Percentiles rank a stretch among this genome's conserved stretches.
Evolutionary conservation across 139 green algal species (phyloP).

Genomic region (Chlorella sorokiniana): DNA sequence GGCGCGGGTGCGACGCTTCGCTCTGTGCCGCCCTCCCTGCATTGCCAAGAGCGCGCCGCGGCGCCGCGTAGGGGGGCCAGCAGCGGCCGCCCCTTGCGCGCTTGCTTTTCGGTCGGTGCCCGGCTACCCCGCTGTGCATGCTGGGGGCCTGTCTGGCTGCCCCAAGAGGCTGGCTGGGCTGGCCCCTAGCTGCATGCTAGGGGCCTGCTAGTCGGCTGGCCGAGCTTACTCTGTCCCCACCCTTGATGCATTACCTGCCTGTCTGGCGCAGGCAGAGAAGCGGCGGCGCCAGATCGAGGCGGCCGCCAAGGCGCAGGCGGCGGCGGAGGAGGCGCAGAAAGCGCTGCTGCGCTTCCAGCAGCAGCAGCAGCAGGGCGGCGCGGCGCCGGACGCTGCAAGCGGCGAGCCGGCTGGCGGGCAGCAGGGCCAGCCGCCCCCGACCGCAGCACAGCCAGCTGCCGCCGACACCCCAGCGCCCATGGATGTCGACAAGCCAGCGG

Average conservation of each 20-base stretch:
- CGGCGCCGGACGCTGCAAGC: neutral
- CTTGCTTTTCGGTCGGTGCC: no score
- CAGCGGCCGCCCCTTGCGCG: no score
- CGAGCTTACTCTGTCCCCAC: no score
- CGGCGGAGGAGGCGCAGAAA: slow-evolving; percentile 53
- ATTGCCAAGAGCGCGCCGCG: neutral
- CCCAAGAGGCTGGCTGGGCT: no score
- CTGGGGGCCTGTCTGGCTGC: no score
- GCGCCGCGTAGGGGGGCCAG: no score
- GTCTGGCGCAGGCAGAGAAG: slow-evolving; percentile 11
- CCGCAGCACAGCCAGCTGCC: slow-evolving; percentile 29
- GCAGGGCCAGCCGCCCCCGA: neutral
- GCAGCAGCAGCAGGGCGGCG: slow-evolving; percentile 37
- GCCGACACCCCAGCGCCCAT: neutral
- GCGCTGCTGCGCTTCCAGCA: slow-evolving; percentile 49
- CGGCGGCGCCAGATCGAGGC: slow-evolving; percentile 53
- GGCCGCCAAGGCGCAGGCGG: slow-evolving; percentile 36
- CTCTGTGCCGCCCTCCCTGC: neutral
- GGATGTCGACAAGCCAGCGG: slow-evolving; percentile 16
- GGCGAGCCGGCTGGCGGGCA: neutral
- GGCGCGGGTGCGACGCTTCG: neutral
- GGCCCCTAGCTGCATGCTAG: no score
- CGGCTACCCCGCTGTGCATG: no score
- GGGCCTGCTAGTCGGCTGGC: no score
- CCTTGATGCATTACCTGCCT: neutral